phyloP scores from a whole-genome alignment of 345 rosid genomes.

The Camelina hispida region DNA sequence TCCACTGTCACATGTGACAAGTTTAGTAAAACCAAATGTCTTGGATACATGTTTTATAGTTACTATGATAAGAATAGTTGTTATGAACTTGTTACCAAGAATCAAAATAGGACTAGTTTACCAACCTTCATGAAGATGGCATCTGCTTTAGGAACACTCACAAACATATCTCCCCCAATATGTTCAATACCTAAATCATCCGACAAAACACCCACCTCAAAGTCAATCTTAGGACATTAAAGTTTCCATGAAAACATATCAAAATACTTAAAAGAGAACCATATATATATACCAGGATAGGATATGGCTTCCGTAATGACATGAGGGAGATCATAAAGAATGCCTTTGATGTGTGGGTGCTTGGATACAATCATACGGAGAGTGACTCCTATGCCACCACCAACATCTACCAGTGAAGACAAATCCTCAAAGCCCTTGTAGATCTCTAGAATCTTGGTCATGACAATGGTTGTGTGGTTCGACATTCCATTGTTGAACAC shows the following conservation, averaged over 20 bases:
- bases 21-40: too few species aligned
- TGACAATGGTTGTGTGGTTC: conserved; percentile 63
- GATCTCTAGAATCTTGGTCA: conserved; percentile 68
- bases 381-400: conserved; percentile 80
- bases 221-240: too few species aligned
- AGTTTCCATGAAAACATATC: too few species aligned
- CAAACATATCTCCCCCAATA: conserved; percentile 87
- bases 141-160: conserved; percentile 68
- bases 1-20: conserved; percentile 55
- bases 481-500: conserved; percentile 75
- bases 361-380: conserved; percentile 67
- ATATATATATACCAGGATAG: too few species aligned
- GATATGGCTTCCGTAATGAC: conserved; percentile 45
- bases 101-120: too few species aligned
- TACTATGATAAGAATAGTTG: too few species aligned
- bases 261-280: too few species aligned
- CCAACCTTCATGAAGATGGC: conserved; percentile 87
- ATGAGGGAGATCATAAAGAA: conserved; percentile 76
- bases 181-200: conserved; percentile 65
- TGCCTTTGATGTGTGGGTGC: conserved; percentile 67
- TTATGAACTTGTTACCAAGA: too few species aligned
- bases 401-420: conserved; percentile 69
- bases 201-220: neutral
- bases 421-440: conserved; percentile 76
- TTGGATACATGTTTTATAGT: too few species aligned